Base-by-base conservation (phyloP, 2,329 filamentous ascomycete species). In the Aspergillus terreus region DNA sequence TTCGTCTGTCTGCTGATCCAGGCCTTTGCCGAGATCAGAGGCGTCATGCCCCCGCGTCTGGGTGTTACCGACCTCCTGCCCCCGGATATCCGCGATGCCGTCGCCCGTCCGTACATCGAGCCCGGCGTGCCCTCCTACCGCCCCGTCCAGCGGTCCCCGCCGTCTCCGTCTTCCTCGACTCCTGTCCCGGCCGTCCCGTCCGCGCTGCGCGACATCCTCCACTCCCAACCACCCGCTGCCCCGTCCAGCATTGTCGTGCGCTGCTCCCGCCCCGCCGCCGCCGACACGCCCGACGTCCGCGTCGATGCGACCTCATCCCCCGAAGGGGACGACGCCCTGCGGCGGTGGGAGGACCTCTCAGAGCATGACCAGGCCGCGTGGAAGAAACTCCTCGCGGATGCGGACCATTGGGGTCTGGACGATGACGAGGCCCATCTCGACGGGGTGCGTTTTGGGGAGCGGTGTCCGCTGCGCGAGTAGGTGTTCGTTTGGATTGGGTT, bases 371-470 rank as follows among this genome's bases (percentile, higher is more conserved):
- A 82, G 66, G 72, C 76, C 47, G 73, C 76, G 15, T 95, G 90
- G 90, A 90, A 84, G 72, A 71, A 80, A 58, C 82, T 79, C 64
- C 77, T 95, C 33, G 76, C 77, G 50, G 78, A 85, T 49, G 85
- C 88, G 0, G 90, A 90, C 0, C 82, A 90, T 57, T 95, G 89
- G 90, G 82, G 82, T n/a, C 84, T 86, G 65, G 78, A 82, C 35
- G 88, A 92, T 77, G 88, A 88, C 2, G 89, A 92, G 74, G 79
- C 77, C 9, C 82, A 94, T 27, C 80, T 95, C 59, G 84, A 85
- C 71, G 87, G 88, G 2, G 81, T 95, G 30, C 74, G 95, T 56
- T 95, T 95, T 71, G 82, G 84, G 17, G 82, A 90, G 71, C 7
- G 25, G 48, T 53, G 51, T 27, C 42, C 7, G n/a, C 15, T 25